These are phyloP conservation scores for Lignosus rhinocerotis DNA, from an alignment of 1,284 basidiomycete genomes.

Conservation along the genomic window DNA sequence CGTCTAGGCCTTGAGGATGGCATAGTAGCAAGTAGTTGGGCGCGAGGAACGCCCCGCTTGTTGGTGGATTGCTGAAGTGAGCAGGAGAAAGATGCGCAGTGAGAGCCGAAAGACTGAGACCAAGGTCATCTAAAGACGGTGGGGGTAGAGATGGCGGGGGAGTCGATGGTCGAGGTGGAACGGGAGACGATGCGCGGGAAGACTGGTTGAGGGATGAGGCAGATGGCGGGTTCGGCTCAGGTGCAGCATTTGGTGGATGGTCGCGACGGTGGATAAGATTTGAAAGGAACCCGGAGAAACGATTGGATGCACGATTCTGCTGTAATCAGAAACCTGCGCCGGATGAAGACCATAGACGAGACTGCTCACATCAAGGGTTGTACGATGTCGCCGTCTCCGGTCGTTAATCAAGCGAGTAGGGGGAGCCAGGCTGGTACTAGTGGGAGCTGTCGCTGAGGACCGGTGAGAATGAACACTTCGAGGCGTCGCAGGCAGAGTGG, in stretches of 20 bases:
- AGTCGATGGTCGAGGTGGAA: slow-evolving; percentile 51
- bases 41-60: slow-evolving; percentile 72
- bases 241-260: slow-evolving; percentile 32
- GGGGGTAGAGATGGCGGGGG: slow-evolving; percentile 71
- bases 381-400: slow-evolving; percentile 27
- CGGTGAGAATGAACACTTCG: slow-evolving; percentile 30
- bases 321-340: slow-evolving; percentile 19
- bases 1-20: slow-evolving; percentile 79
- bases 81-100: slow-evolving; percentile 69
- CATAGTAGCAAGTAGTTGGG: slow-evolving; percentile 82
- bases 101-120: slow-evolving; percentile 64
- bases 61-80: slow-evolving; percentile 74
- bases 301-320: slow-evolving; percentile 62
- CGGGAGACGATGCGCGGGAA: slow-evolving; percentile 55
- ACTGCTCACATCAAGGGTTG: slow-evolving; percentile 30
- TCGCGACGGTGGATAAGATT: slow-evolving; percentile 75
- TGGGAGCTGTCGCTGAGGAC: slow-evolving; percentile 15
- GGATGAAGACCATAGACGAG: slow-evolving; percentile 9
- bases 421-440: slow-evolving; percentile 26
- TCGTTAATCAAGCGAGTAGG: slow-evolving; percentile 19
- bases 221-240: slow-evolving; percentile 23
- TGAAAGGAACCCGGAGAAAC: slow-evolving; percentile 80
- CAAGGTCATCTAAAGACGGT: slow-evolving; percentile 73
- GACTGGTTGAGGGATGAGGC: slow-evolving; percentile 29
- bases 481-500: slow-evolving; percentile 29